Conservation (phyloP, 2,329 filamentous ascomycete genomes). For the Xylariaceae sp. region DNA sequence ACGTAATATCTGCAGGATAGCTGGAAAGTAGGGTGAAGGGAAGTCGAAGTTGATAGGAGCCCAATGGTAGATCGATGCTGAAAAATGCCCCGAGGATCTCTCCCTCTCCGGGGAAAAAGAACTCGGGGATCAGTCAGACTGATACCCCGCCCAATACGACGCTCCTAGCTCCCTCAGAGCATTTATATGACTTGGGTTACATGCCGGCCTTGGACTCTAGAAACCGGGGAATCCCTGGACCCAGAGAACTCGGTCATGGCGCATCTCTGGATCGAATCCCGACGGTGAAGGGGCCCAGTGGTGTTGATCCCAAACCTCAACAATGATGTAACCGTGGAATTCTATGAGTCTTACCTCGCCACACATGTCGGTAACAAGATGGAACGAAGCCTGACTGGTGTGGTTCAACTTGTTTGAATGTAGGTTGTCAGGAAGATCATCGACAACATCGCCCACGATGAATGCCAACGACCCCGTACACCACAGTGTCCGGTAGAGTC, state of each 20-base stretch:
- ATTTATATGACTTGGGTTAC: not conserved
- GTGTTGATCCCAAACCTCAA: not conserved
- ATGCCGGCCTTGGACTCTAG: not conserved
- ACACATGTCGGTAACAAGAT: not conserved
- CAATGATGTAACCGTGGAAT: not conserved
- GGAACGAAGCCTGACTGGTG: not conserved
- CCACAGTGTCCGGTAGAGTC: not conserved
- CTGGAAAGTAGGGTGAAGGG: not conserved
- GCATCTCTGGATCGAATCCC: not conserved
- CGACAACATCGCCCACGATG: not conserved
- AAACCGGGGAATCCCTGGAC: not conserved
- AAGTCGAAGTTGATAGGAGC: not conserved
- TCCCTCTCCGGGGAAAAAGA: not conserved
- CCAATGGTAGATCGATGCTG: not conserved
- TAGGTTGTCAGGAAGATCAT: not conserved
- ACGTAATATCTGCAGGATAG: not conserved
- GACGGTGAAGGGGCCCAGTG: not conserved
- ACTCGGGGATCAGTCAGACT: not conserved
- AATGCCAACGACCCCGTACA: not conserved
- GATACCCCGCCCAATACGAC: not conserved
- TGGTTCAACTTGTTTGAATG: not conserved
- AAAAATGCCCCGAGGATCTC: not conserved
- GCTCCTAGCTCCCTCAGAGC: not conserved
- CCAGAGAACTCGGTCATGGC: not conserved
- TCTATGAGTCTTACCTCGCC: not conserved